A percentile compares a stretch with the other conserved stretches of the same genome.
Evolutionary conservation across 495 filamentous ascomycete species (phyloP).

Genomic region (Hypomontagnella monticulosa): DNA sequence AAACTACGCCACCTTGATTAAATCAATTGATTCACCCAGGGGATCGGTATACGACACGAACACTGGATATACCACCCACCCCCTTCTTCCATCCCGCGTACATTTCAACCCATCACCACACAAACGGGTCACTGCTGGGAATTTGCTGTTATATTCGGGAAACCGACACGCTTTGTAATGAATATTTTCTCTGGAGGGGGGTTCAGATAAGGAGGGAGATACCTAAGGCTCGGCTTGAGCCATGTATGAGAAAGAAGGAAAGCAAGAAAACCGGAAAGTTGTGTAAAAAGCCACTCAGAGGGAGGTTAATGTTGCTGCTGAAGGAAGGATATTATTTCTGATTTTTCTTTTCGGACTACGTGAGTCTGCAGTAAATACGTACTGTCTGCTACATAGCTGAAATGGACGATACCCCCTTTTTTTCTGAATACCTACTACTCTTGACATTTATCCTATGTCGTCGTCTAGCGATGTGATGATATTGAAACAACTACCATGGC

Average conservation of each 20-base stretch:
- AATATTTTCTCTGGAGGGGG: slow-evolving; percentile 15
- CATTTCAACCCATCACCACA: no score
- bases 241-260: slow-evolving; percentile 19
- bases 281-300: slow-evolving; percentile 3
- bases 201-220: not conserved
- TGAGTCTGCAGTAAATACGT: slow-evolving; percentile 28
- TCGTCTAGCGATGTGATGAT: not conserved
- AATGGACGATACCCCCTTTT: slow-evolving; percentile 49
- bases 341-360: slow-evolving; percentile 12
- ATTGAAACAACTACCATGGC: no score
- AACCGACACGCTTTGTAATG: slow-evolving; percentile 39
- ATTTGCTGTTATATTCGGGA: slow-evolving; percentile 14
- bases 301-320: slow-evolving; percentile 21
- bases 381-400: slow-evolving; percentile 41
- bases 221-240: not conserved
- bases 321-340: slow-evolving; percentile 4
- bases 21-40: slow-evolving; percentile 4
- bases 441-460: not conserved
- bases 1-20: not conserved
- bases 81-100: not conserved
- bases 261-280: slow-evolving; percentile 16
- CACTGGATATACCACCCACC: slow-evolving; percentile 1
- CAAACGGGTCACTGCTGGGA: slow-evolving; percentile 8
- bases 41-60: not conserved
- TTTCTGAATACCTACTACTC: not conserved